Percentiles rank a stretch among this genome's conserved stretches.
Conservation (phyloP, 1,284 basidiomycete genomes). For the Ustilago nuda region DNA sequence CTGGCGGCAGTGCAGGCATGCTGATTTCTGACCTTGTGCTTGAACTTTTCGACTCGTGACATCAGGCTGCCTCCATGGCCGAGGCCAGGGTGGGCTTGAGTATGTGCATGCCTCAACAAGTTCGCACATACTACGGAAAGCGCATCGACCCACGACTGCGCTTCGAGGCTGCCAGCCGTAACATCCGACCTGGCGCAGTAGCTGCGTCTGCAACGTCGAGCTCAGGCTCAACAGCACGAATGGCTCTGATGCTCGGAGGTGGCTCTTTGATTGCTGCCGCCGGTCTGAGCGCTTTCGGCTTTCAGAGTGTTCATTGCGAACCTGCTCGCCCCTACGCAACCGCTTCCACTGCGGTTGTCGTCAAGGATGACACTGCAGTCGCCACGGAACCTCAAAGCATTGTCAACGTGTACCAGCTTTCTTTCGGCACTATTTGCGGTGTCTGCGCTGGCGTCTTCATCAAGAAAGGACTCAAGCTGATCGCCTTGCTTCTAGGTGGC, state of each 20-base stretch:
- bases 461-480: conserved; percentile 87
- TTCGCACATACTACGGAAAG: conserved; percentile 41
- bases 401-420: conserved; percentile 82
- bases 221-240: conserved; percentile 17
- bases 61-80: conserved; percentile 33
- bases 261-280: conserved; percentile 34
- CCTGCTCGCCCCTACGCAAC: conserved; percentile 37
- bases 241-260: conserved; percentile 35
- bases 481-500: conserved; percentile 83
- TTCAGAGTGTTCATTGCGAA: conserved; percentile 22
- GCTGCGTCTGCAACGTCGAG: conserved; percentile 19
- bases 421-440: conserved; percentile 85
- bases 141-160: conserved; percentile 32
- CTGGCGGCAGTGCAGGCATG: background rate
- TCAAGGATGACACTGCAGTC: conserved; percentile 24
- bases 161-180: conserved; percentile 7
- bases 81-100: conserved; percentile 27
- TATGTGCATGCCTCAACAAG: conserved; percentile 36
- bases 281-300: conserved; percentile 26
- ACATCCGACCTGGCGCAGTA: conserved; percentile 13
- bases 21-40: background rate
- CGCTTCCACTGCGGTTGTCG: conserved; percentile 11
- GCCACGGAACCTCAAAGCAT: conserved; percentile 74
- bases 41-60: background rate
- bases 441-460: conserved; percentile 91